A percentile compares a stretch with the other conserved stretches of the same genome.
phyloP scores from a whole-genome alignment of 768 basidiomycete genomes.

The Gyrodon lividus region DNA sequence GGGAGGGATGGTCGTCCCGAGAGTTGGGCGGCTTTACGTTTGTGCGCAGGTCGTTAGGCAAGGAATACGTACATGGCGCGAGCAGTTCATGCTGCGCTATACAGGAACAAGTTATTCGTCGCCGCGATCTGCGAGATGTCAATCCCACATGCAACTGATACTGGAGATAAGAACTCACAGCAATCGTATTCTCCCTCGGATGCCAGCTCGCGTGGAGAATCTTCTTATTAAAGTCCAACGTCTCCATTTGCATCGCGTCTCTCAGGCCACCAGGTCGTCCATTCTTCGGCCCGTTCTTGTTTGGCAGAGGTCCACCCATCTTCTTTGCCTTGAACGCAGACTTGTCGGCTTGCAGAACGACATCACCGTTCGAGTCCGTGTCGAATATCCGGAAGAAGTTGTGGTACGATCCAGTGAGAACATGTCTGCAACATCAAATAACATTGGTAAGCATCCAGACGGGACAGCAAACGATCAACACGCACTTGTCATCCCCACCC shows the following conservation, averaged over 20 bases:
- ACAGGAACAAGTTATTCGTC: slow-evolving; percentile 48
- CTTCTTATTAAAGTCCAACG: slow-evolving; percentile 95
- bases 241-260: slow-evolving; percentile 85
- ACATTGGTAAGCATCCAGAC: neutral
- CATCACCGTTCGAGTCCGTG: slow-evolving; percentile 80
- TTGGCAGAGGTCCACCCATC: slow-evolving; percentile 82
- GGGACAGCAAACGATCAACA: slow-evolving; percentile 32
- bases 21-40: slow-evolving; percentile 9
- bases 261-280: slow-evolving; percentile 70
- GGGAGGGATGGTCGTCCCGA: slow-evolving; percentile 4
- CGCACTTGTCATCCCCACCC: slow-evolving; percentile 94
- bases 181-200: slow-evolving; percentile 97
- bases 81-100: slow-evolving; percentile 39
- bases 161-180: slow-evolving; percentile 52
- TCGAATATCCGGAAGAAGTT: slow-evolving; percentile 99
- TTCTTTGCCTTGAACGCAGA: slow-evolving; percentile 99
- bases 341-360: slow-evolving; percentile 97
- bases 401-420: slow-evolving; percentile 99
- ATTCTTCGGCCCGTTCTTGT: slow-evolving; percentile 69
- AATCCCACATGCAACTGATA: neutral
- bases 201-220: slow-evolving; percentile 97
- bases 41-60: slow-evolving; percentile 6
- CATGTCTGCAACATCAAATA: slow-evolving; percentile 57
- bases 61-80: neutral
- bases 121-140: slow-evolving; percentile 73